phyloP scores from a whole-genome alignment of 139 green algal genomes.

The Dunaliella primolecta region DNA sequence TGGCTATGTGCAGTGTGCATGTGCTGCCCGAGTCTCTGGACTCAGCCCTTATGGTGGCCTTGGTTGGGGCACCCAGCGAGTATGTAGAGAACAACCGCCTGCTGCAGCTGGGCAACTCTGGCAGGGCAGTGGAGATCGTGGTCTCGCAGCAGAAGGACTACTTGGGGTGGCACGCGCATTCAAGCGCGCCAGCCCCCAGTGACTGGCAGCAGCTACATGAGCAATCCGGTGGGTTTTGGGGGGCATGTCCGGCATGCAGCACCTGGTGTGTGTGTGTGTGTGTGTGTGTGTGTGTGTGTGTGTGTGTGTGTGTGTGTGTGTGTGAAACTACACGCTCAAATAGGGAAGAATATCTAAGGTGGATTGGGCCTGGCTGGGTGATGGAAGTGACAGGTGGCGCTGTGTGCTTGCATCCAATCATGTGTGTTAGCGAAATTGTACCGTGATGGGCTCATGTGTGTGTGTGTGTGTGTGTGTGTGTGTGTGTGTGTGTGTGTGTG shows the following conservation, averaged over 20 bases:
- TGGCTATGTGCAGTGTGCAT: constrained; percentile 42
- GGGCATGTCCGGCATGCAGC: no score
- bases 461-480: no score
- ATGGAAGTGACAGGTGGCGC: no score
- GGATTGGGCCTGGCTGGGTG: background rate
- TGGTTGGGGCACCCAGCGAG: constrained; percentile 30
- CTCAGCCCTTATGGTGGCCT: constrained; percentile 32
- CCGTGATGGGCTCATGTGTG: no score
- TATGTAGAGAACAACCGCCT: constrained; percentile 28
- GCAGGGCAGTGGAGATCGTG: constrained; percentile 17
- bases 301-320: background rate
- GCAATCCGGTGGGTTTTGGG: constrained; percentile 16
- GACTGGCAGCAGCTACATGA: constrained; percentile 23
- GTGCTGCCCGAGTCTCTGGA: constrained; percentile 37
- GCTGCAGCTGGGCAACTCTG: constrained; percentile 18
- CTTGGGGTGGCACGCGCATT: constrained; percentile 16
- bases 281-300: background rate
- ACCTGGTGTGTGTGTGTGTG: background rate
- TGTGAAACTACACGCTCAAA: background rate
- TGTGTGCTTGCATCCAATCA: no score
- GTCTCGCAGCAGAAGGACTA: constrained; percentile 12
- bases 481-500: no score
- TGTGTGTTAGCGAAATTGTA: no score
- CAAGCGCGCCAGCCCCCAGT: background rate
- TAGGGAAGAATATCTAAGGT: no score